Conservation (phyloP, 208 protist species). For the Leishmania mexicana region DNA sequence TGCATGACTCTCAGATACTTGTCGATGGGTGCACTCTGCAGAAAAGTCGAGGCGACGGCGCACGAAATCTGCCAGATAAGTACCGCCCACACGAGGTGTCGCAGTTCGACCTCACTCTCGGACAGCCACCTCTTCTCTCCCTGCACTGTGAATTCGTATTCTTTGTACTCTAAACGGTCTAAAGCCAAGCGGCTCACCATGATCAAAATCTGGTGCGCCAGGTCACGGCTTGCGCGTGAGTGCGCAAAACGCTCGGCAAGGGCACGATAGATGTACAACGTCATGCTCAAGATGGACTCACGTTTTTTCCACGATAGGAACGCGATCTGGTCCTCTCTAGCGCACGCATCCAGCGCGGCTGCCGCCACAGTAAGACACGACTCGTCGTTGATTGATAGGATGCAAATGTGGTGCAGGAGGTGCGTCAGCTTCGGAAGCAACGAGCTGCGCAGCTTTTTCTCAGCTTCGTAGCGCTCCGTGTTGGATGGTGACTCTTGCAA, state of each 20-base stretch:
- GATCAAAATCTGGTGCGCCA: constrained; percentile 35
- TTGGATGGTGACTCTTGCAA: neutral
- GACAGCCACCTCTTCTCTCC: too few species aligned
- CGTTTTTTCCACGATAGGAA: constrained; percentile 1
- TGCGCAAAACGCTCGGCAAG: constrained; percentile 27
- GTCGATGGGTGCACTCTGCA: constrained; percentile 30
- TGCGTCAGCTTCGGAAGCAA: neutral
- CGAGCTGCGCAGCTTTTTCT: neutral
- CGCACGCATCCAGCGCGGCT: neutral
- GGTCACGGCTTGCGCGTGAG: constrained; percentile 19
- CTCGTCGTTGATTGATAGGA: neutral
- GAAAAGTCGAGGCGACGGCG: constrained; percentile 16
- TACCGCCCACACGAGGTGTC: neutral
- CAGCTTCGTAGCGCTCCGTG: constrained; percentile 1
- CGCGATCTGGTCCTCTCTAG: constrained; percentile 9
- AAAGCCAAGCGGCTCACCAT: constrained; percentile 20
- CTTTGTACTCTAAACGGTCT: neutral
- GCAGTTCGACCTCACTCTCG: neutral
- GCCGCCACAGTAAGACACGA: neutral
- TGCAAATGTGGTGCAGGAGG: constrained; percentile 11
- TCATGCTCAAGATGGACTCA: neutral
- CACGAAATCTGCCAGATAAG: constrained; percentile 35
- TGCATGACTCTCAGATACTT: constrained; percentile 43
- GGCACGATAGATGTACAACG: constrained; percentile 22
- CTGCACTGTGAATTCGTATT: neutral